These are phyloP conservation scores for Beauveria sp. DNA, from an alignment of 2,329 filamentous ascomycete species.

Conservation along the genomic window DNA sequence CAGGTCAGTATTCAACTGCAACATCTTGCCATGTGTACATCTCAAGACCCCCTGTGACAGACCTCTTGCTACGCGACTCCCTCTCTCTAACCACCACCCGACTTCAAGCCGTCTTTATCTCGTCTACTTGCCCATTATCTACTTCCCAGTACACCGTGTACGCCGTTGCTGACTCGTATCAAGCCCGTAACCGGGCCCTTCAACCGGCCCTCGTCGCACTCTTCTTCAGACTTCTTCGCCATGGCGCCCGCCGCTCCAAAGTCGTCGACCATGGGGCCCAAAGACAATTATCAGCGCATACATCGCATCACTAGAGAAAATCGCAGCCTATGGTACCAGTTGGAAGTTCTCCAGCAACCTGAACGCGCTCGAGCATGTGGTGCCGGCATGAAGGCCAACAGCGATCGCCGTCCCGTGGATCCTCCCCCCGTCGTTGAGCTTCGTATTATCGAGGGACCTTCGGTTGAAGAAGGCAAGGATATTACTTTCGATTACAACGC, in stretches of 20 bases:
- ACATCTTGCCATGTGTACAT: not conserved
- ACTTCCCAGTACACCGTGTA: too few species aligned
- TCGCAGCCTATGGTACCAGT: conserved; percentile 68
- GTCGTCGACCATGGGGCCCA: conserved; percentile 21
- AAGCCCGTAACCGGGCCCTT: conserved; percentile 4
- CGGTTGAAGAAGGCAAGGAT: conserved; percentile 54
- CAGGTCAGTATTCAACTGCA: not conserved
- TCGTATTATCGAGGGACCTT: conserved; percentile 68
- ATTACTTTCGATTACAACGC: conserved; percentile 90
- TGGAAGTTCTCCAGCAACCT: conserved; percentile 88
- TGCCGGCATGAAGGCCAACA: conserved; percentile 70
- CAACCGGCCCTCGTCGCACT: not conserved
- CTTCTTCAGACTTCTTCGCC: not conserved
- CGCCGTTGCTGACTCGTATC: not conserved
- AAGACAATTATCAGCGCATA: conserved; percentile 39
- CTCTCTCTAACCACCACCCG: not conserved
- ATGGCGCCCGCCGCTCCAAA: conserved; percentile 25
- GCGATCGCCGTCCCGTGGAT: conserved; percentile 83
- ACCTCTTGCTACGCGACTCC: not conserved
- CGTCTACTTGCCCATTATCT: not conserved
- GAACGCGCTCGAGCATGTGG: conserved; percentile 92
- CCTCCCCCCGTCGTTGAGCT: conserved; percentile 91
- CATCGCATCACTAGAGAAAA: conserved; percentile 58
- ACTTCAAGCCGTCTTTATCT: not conserved
- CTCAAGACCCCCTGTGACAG: not conserved